Evolutionary conservation across 257 asterid species (phyloP).

Genomic region (Solanum bukasovii): DNA sequence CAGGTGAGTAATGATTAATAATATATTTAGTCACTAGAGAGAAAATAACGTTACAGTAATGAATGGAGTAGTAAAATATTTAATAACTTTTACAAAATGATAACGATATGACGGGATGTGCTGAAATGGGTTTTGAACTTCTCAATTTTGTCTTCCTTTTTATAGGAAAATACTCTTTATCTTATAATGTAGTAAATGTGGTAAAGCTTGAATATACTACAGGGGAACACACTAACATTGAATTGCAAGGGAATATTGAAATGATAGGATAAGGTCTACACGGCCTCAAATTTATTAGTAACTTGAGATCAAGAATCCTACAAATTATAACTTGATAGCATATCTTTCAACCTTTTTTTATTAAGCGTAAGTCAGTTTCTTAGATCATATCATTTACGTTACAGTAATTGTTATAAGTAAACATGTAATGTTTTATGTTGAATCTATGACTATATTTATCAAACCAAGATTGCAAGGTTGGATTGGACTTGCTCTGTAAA

Average conservation of each 20-base stretch:
- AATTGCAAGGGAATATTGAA: neutral
- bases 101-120: neutral
- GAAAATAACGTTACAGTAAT: neutral
- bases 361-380: neutral
- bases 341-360: neutral
- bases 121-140: neutral
- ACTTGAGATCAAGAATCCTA: neutral
- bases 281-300: neutral
- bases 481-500: neutral
- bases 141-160: neutral
- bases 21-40: neutral
- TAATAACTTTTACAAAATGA: neutral
- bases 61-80: too few relatives aligned
- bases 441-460: neutral
- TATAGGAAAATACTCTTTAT: neutral
- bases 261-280: neutral
- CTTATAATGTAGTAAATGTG: neutral
- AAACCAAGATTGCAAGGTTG: neutral
- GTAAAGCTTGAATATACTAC: neutral
- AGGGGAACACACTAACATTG: neutral
- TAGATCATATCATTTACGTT: neutral
- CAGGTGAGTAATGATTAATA: conserved; percentile 30
- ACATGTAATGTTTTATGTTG: neutral
- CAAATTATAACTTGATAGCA: neutral
- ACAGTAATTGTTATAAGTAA: neutral